A percentile compares a stretch with the other conserved stretches of the same genome.
Conservation (phyloP, 345 rosid genomes). For the Rhodamnia rubescens region DNA sequence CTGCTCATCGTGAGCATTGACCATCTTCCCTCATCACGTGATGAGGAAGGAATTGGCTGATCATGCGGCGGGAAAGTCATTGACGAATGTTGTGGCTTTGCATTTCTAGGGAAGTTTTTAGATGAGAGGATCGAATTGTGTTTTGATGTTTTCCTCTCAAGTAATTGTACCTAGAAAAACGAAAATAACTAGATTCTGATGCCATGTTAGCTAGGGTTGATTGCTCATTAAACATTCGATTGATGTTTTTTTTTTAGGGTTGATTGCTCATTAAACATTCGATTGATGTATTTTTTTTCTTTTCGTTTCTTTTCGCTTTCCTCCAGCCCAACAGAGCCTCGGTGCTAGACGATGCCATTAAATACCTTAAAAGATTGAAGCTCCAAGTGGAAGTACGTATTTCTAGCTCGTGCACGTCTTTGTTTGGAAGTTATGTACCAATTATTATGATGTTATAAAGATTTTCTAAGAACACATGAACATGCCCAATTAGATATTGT, state of each 20-base stretch:
- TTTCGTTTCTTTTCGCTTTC: background rate
- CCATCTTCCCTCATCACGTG: background rate
- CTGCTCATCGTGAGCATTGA: background rate
- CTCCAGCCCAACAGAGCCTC: slow-evolving; percentile 13
- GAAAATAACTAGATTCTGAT: background rate
- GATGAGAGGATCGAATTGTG: background rate
- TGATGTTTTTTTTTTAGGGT: no score
- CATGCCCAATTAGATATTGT: no score
- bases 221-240: background rate
- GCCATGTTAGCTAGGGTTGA: background rate
- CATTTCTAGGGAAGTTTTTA: background rate
- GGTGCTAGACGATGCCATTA: slow-evolving; percentile 6
- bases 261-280: background rate
- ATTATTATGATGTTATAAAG: background rate
- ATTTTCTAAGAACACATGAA: no score
- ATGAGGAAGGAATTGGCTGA: background rate
- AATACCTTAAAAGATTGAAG: slow-evolving; percentile 4
- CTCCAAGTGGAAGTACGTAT: slow-evolving; percentile 6
- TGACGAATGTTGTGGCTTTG: background rate
- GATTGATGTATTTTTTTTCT: background rate
- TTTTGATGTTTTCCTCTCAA: background rate
- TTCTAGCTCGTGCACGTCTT: background rate
- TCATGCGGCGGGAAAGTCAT: background rate
- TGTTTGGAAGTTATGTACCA: background rate
- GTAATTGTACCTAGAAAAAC: background rate